Conservation (phyloP, 495 filamentous ascomycete species). For the Penicillium pulvis region DNA sequence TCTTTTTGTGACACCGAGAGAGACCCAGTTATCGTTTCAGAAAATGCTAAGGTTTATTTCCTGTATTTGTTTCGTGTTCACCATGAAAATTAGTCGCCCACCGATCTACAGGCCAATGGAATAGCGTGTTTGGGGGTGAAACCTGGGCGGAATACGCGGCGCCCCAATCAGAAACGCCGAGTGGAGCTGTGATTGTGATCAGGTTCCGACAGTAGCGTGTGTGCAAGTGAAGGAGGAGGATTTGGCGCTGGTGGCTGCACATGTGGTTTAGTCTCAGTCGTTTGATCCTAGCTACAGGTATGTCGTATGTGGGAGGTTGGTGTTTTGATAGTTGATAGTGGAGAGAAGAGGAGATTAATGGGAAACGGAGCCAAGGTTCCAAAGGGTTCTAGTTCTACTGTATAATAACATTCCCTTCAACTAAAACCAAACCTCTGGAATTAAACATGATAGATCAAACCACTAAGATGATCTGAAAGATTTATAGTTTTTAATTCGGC, state of each 20-base stretch:
- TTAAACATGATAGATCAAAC: background rate
- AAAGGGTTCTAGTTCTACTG: background rate
- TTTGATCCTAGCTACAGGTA: background rate
- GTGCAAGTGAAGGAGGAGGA: conserved; percentile 20
- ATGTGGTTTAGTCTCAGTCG: background rate
- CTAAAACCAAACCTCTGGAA: background rate
- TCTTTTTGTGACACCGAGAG: background rate
- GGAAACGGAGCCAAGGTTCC: conserved; percentile 1
- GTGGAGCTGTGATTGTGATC: conserved; percentile 28
- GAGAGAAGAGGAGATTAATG: background rate
- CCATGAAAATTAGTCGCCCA: background rate
- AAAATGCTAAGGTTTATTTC: background rate
- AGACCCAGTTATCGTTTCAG: background rate
- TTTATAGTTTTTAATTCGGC: background rate
- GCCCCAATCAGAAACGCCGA: conserved; percentile 6
- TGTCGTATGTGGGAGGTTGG: background rate
- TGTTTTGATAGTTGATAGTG: background rate
- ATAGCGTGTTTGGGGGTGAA: conserved; percentile 8
- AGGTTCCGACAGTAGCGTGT: conserved; percentile 23
- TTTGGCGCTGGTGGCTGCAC: conserved; percentile 25
- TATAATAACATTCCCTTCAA: background rate
- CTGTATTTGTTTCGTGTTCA: background rate
- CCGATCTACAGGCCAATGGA: background rate
- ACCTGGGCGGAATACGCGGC: conserved; percentile 4
- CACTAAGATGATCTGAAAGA: background rate